Conservation (phyloP, 2,329 filamentous ascomycete genomes). For the Rutstroemia sp. region DNA sequence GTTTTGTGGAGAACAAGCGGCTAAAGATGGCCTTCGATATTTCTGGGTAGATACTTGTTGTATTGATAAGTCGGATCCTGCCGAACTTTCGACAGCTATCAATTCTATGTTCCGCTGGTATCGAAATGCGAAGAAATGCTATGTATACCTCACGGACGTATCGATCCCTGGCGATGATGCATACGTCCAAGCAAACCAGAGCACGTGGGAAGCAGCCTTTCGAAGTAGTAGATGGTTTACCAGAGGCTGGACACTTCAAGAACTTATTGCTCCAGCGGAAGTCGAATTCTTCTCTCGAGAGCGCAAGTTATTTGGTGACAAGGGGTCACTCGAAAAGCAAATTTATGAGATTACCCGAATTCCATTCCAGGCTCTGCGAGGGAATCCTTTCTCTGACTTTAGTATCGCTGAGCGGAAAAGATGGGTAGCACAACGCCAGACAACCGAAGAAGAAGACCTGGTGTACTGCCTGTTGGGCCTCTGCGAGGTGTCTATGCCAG, state of each 20-base stretch:
- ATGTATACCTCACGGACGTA: slow-evolving; percentile 15
- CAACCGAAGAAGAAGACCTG: slow-evolving; percentile 32
- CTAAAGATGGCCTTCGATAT: slow-evolving; percentile 5
- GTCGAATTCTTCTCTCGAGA: background rate
- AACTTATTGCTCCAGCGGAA: background rate
- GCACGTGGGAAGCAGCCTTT: background rate
- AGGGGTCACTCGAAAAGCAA: background rate
- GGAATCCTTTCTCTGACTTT: background rate
- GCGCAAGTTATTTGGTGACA: background rate
- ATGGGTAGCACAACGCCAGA: slow-evolving; percentile 32
- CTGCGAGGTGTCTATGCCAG: slow-evolving; percentile 36
- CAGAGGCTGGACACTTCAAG: slow-evolving; percentile 2
- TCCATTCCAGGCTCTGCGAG: background rate
- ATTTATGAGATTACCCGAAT: background rate
- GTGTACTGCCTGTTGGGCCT: slow-evolving; percentile 38
- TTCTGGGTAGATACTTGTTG: slow-evolving; percentile 17
- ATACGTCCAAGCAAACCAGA: slow-evolving; percentile 12
- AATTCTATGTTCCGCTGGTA: slow-evolving; percentile 19
- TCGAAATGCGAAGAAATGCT: slow-evolving; percentile 10
- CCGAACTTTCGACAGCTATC: slow-evolving; percentile 14
- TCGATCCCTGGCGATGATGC: background rate
- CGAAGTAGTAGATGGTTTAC: background rate
- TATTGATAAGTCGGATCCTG: slow-evolving; percentile 14
- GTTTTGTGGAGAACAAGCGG: slow-evolving; percentile 7
- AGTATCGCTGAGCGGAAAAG: slow-evolving; percentile 18